Evolutionary conservation across 495 filamentous ascomycete genomes (phyloP).

Genomic region (Collariella sp.): DNA sequence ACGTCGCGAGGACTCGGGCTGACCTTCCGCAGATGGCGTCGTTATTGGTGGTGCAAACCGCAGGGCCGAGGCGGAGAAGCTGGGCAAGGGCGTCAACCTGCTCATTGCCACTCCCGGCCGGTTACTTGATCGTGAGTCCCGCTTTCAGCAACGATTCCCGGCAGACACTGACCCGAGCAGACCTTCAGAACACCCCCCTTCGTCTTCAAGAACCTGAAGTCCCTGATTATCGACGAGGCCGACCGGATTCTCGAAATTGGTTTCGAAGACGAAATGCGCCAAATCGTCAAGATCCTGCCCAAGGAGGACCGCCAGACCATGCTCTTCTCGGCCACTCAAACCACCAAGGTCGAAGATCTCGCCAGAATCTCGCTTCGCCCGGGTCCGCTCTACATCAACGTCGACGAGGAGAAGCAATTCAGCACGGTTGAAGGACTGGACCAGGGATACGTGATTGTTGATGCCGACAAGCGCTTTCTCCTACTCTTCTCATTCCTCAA

Average conservation of each 20-base stretch:
- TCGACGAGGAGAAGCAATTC: conserved; percentile 48
- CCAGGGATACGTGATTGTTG: conserved; percentile 90
- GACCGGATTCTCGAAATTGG: conserved; percentile 93
- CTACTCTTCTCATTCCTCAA: conserved; percentile 95
- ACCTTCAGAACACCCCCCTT: conserved; percentile 92
- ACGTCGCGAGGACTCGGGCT: neutral
- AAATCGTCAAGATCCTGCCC: conserved; percentile 93
- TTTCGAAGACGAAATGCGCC: conserved; percentile 97
- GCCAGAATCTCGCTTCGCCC: conserved; percentile 87
- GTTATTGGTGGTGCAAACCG: conserved; percentile 93
- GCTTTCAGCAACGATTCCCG: neutral
- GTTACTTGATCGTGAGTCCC: conserved; percentile 59
- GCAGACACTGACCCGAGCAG: conserved; percentile 1
- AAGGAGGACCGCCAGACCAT: conserved; percentile 85
- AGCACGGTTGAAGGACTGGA: conserved; percentile 84
- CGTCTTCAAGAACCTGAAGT: conserved; percentile 76
- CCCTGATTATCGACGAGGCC: conserved; percentile 85
- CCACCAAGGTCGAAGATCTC: conserved; percentile 95
- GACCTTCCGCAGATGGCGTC: conserved; percentile 55
- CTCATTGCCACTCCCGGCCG: conserved; percentile 90
- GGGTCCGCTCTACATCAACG: conserved; percentile 93
- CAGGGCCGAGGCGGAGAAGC: conserved; percentile 85
- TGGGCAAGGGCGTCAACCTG: conserved; percentile 88
- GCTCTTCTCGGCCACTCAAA: conserved; percentile 96
- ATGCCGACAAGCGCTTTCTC: conserved; percentile 86